Evolutionary conservation across 2,329 filamentous ascomycete species (phyloP).

Genomic region (Aspergillus brasiliensis): DNA sequence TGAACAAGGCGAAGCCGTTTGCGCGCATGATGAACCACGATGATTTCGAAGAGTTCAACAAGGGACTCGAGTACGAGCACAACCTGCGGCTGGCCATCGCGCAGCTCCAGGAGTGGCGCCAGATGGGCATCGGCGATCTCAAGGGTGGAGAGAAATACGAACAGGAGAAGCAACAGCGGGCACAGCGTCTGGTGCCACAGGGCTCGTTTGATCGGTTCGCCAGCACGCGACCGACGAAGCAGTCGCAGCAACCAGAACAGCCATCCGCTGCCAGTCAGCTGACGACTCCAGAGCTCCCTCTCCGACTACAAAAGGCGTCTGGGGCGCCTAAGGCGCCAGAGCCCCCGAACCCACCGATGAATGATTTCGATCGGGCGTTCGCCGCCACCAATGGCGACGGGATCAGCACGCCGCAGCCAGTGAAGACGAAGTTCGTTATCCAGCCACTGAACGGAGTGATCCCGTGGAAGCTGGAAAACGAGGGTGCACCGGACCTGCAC

Average conservation of each 20-base stretch:
- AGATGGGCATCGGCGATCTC: conserved; percentile 79
- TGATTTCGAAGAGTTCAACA: conserved; percentile 84
- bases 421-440: conserved; percentile 56
- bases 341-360: conserved; percentile 40
- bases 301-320: conserved; percentile 55
- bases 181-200: conserved; percentile 67
- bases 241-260: conserved; percentile 69
- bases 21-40: conserved; percentile 93
- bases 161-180: conserved; percentile 75
- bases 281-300: conserved; percentile 75
- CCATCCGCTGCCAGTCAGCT: conserved; percentile 74
- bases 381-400: conserved; percentile 51
- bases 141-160: conserved; percentile 91
- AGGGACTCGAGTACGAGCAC: conserved; percentile 85
- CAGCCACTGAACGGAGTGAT: conserved; percentile 50
- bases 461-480: conserved; percentile 67
- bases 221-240: conserved; percentile 65
- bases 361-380: conserved; percentile 58
- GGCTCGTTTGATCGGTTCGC: conserved; percentile 85
- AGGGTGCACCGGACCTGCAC: conserved; percentile 77
- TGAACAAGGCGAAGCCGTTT: conserved; percentile 94
- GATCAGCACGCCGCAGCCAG: conserved; percentile 39
- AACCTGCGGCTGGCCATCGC: conserved; percentile 86
- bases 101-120: conserved; percentile 93
- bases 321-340: conserved; percentile 34